A percentile compares a stretch with the other conserved stretches of the same genome.
phyloP scores from a whole-genome alignment of 768 basidiomycete species.

The Phaeotremella fagi region DNA sequence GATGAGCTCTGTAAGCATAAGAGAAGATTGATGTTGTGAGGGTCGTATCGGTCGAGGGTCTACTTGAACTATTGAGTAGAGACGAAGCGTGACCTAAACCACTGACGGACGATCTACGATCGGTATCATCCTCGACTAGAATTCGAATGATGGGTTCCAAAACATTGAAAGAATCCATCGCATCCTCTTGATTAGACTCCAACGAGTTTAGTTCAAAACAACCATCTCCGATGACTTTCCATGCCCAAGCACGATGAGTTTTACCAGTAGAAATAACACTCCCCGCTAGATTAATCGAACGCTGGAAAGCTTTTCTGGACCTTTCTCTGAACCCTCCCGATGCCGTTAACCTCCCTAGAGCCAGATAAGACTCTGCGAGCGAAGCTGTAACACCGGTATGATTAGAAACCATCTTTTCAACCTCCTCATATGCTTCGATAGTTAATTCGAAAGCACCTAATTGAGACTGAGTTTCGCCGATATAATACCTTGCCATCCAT shows the following conservation, averaged over 20 bases:
- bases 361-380: conserved; percentile 66
- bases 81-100: conserved; percentile 48
- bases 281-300: conserved; percentile 26
- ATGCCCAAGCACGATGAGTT: conserved; percentile 51
- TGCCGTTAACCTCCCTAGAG: conserved; percentile 63
- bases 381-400: conserved; percentile 62
- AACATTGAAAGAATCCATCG: conserved; percentile 17
- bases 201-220: conserved; percentile 61
- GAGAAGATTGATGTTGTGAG: conserved; percentile 40
- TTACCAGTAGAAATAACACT: conserved; percentile 16
- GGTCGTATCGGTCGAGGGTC: conserved; percentile 18
- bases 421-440: conserved; percentile 59
- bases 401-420: conserved; percentile 56
- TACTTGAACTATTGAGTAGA: conserved; percentile 9
- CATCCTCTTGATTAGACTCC: conserved; percentile 51
- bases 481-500: conserved; percentile 78
- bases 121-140: conserved; percentile 63
- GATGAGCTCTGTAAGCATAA: conserved; percentile 45
- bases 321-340: conserved; percentile 67
- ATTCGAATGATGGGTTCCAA: conserved; percentile 47
- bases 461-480: conserved; percentile 76
- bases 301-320: conserved; percentile 67
- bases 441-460: conserved; percentile 73
- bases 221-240: conserved; percentile 78
- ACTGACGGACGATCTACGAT: conserved; percentile 66